Evolutionary conservation across 140 eudicot species (phyloP).

Genomic region (Oenanthe javanica): DNA sequence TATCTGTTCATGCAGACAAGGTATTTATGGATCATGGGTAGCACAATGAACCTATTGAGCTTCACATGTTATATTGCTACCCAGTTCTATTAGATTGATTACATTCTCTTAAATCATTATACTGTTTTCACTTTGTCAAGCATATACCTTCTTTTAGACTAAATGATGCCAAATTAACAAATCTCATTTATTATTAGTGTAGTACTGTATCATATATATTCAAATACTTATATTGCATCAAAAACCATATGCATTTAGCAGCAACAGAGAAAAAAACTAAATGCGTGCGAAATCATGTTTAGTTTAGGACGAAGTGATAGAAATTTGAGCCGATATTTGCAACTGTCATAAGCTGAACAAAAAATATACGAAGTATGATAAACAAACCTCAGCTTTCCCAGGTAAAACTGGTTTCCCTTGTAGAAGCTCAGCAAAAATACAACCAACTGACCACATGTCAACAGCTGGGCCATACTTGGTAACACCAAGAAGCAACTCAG

Average conservation of each 20-base stretch:
- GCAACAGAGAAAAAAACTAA: neutral
- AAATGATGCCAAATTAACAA: neutral
- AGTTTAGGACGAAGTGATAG: neutral
- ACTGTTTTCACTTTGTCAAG: neutral
- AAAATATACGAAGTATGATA: neutral
- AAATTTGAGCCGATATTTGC: neutral
- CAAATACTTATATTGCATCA: neutral
- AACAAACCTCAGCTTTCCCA: slow-evolving; percentile 81
- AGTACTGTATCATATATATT: neutral
- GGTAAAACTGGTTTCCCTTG: slow-evolving; percentile 82
- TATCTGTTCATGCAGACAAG: neutral
- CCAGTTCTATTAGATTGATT: neutral
- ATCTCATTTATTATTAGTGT: neutral
- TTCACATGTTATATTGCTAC: neutral
- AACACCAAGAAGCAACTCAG: slow-evolving; percentile 90
- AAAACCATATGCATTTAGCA: neutral
- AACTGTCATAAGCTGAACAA: neutral
- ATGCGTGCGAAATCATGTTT: neutral
- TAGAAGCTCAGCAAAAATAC: slow-evolving; percentile 93
- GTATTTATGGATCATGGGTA: neutral
- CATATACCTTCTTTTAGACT: neutral
- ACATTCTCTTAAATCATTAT: neutral
- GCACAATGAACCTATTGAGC: no score
- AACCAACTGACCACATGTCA: slow-evolving; percentile 99
- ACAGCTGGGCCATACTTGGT: slow-evolving; percentile 97